Evolutionary conservation across 495 filamentous ascomycete genomes (phyloP), one percentile per base, ranked within the genome.

Genomic region (Recurvomyces mirabilis): DNA sequence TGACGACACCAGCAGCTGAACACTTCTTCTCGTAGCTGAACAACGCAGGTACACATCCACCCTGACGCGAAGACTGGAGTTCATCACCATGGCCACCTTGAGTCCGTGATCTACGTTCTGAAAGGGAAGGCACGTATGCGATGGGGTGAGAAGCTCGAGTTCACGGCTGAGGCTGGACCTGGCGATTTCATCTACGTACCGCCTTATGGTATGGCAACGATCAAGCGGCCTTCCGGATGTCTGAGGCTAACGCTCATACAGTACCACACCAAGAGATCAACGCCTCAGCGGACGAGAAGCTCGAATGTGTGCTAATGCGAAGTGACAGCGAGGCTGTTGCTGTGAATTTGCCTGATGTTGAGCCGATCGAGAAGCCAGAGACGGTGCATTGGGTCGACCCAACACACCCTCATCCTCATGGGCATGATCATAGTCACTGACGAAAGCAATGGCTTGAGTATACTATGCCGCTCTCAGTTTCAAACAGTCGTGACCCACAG

Each of bases 181-280:
- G 62, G 62, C 0, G 62, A 65, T 44, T 65, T 65, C 52, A 65
- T 65, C 33, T 65, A 54, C 35, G 62, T 64, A 22, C 61, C 61
- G 34, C 61, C 61, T 25, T 64, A 56, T 26, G 59, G 43, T 46
- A 7, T 60, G 36, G 57, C 59, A 14, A 24, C 44, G 25, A 14
- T 47, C 4, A 45, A 45, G 9, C 24, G n/a, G n/a, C n/a, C n/a
- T n/a, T n/a, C n/a, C n/a, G n/a, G n/a, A n/a, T n/a, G n/a, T n/a
- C n/a, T n/a, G n/a, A n/a, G n/a, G n/a, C n/a, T n/a, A n/a, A n/a
- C n/a, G n/a, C n/a, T n/a, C 20, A 11, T 28, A 14, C 21, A 46
- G 45, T 47, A 5, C 49, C 48, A 25, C 60, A 65, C 53, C 61
- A 65, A 49, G 62, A 65, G 53, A 65, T 65, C 53, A 65, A 64